Evolutionary conservation across 768 basidiomycete genomes (phyloP), one percentile per base, ranked within the genome.

Genomic region (Sistotremastrum niveocremeum): DNA sequence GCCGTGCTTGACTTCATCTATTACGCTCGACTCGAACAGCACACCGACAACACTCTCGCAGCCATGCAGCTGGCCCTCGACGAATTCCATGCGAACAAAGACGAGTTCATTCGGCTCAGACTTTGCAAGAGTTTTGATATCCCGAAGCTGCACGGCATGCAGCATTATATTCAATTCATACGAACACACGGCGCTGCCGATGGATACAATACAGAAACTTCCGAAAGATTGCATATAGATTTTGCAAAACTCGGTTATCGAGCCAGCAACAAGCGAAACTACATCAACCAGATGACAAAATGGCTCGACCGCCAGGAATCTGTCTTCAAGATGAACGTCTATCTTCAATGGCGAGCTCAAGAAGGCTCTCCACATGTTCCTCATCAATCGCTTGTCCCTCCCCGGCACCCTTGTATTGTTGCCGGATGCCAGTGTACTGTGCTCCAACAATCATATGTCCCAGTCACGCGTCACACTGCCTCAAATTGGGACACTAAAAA

Each of bases 191-290:
- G 61, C 6, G 50, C 47, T 12, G 52, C 53, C 0, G 57, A 60
- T 45, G 49, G 50, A 0, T 57, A 46, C 50, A 60, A 49, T 44
- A 63, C 61, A 1, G 62, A 65, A 46, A 36, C 54, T 42, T 32
- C 58, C 47, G 51, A 61, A 51, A 59, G 60, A 0, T 57, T 72
- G 1, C 72, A 72, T 45, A 71, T 71, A 40, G 60, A 71, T 51
- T 62, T 57, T 39, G 64, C 67, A 2, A 72, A 73, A 49, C 34
- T 51, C 2, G 56, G 44, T 1, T 63, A 61, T 48, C 37, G 53
- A 1, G 56, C 58, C 3, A 53, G 50, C 4, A 62, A 61, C 49
- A 47, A 51, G 12, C 47, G 50, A 29, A 48, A 58, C 31, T 57
- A 56, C 47, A 46, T 52, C 8, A 32, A 31, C 7, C 53, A 54